phyloP scores from a whole-genome alignment of 2,329 filamentous ascomycete species.

The Hypoxylon sp. region DNA sequence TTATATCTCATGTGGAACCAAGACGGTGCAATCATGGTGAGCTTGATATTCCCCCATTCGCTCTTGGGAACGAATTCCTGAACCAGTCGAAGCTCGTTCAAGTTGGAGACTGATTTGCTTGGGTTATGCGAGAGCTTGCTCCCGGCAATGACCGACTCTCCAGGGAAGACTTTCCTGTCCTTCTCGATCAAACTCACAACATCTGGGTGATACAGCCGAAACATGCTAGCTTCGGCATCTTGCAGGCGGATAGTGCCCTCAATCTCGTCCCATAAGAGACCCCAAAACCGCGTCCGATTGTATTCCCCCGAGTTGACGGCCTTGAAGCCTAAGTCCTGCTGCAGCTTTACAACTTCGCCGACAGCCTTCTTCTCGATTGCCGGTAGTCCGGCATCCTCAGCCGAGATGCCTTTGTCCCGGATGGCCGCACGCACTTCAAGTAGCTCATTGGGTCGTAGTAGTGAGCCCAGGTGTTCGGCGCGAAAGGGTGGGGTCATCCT shows the following conservation, averaged over 20 bases:
- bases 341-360: slow-evolving; percentile 76
- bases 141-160: slow-evolving; percentile 68
- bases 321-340: slow-evolving; percentile 76
- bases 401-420: slow-evolving; percentile 68
- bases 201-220: slow-evolving; percentile 69
- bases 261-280: slow-evolving; percentile 68
- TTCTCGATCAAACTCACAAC: slow-evolving; percentile 68
- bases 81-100: slow-evolving; percentile 65
- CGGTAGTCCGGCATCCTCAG: slow-evolving; percentile 69
- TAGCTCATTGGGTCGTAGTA: slow-evolving; percentile 77
- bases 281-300: slow-evolving; percentile 67
- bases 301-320: slow-evolving; percentile 82
- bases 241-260: slow-evolving; percentile 64
- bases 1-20: slow-evolving; percentile 72
- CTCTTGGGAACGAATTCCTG: slow-evolving; percentile 63
- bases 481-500: slow-evolving; percentile 71
- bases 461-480: slow-evolving; percentile 81
- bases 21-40: slow-evolving; percentile 68
- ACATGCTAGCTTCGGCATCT: slow-evolving; percentile 66
- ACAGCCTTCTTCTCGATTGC: slow-evolving; percentile 76
- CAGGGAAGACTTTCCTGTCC: slow-evolving; percentile 69
- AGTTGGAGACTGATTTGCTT: slow-evolving; percentile 61
- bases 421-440: slow-evolving; percentile 72
- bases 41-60: slow-evolving; percentile 67
- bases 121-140: slow-evolving; percentile 63